Evolutionary conservation across 768 basidiomycete genomes (phyloP).

Genomic region (Termitomyces sp.): DNA sequence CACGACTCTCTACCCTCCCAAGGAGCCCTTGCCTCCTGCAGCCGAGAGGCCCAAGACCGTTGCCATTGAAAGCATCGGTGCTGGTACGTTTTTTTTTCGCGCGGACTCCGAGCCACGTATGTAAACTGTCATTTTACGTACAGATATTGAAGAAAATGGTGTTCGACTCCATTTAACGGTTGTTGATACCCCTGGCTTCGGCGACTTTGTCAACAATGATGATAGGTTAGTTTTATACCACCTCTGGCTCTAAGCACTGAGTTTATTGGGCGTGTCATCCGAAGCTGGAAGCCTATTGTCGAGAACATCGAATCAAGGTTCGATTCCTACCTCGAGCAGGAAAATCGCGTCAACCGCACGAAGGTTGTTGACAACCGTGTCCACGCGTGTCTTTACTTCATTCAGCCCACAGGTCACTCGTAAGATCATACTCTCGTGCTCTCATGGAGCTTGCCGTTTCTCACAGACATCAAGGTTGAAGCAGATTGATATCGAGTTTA

Average conservation of each 20-base stretch:
- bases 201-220: constrained; percentile 99
- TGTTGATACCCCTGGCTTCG: constrained; percentile 98
- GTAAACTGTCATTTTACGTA: constrained; percentile 23
- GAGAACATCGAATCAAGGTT: constrained; percentile 98
- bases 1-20: constrained; percentile 89
- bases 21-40: constrained; percentile 79
- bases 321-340: constrained; percentile 96
- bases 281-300: constrained; percentile 96
- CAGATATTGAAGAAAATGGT: constrained; percentile 98
- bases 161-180: constrained; percentile 97
- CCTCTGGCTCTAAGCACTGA: constrained; percentile 10
- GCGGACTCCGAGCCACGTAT: constrained; percentile 20
- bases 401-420: constrained; percentile 98
- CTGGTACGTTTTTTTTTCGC: constrained; percentile 57
- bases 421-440: constrained; percentile 40
- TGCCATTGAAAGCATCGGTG: constrained; percentile 96
- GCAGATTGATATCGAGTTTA: constrained; percentile 98
- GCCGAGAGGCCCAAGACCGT: constrained; percentile 90
- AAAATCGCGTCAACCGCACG: constrained; percentile 94
- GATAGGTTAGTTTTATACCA: constrained; percentile 63
- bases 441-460: constrained; percentile 1
- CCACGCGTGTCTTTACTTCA: constrained; percentile 98
- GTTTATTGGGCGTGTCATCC: constrained; percentile 15
- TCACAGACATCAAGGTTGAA: constrained; percentile 62
- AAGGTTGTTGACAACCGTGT: constrained; percentile 97